Base-by-base conservation (phyloP, 176 grass and related monocot species). In the Aegilops umbellulata region DNA sequence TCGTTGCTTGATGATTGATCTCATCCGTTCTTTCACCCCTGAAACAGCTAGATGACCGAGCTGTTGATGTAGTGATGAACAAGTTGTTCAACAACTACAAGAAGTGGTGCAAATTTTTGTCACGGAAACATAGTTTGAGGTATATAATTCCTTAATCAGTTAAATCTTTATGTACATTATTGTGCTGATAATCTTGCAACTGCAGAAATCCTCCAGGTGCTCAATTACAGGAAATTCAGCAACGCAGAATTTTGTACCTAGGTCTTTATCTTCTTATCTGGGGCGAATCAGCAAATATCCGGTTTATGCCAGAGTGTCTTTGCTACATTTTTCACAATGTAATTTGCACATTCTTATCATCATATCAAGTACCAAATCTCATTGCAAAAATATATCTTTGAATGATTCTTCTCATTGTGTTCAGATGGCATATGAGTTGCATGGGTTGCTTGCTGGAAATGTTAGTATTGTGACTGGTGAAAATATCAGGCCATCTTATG, bases 251-350 rank as follows among this genome's bases (percentile, higher is more conserved):
- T 86, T 83, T 98, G 57, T 95, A 95, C 82, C 91, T 95, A 86
- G 93, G 96, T 26, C 88, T 98, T 31, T 98, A 86, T 91, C 93
- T 98, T 92, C 93, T 98, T 36, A 94, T 98, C 55, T 98, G 96
- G 96, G 93, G 96, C 70, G 96, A 98, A 91, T 86, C 93, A 84
- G 81, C 91, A 83, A 98, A 98, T 51, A 78, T 98, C 26, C 94
- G 93, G 26, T 98, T 95, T 89, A 98, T 98, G 92, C 96, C 91
- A 19, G 96, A 94, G 64, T 98, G 93, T 72, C 88, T 98, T 76
- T 94, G 91, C 90, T 98, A 98, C 86, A 95, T 98, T 36, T 98
- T 98, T 84, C 96, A 98, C 82, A 94, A 98, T 89, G 93, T 95
- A 92, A 83, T 32, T 44, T 81, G 13, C 4, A 69, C 24, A 77